A percentile compares a stretch with the other conserved stretches of the same genome.
These are phyloP conservation scores for Saxophila tyrrhenica DNA, from an alignment of 495 filamentous ascomycete species.

Conservation along the genomic window DNA sequence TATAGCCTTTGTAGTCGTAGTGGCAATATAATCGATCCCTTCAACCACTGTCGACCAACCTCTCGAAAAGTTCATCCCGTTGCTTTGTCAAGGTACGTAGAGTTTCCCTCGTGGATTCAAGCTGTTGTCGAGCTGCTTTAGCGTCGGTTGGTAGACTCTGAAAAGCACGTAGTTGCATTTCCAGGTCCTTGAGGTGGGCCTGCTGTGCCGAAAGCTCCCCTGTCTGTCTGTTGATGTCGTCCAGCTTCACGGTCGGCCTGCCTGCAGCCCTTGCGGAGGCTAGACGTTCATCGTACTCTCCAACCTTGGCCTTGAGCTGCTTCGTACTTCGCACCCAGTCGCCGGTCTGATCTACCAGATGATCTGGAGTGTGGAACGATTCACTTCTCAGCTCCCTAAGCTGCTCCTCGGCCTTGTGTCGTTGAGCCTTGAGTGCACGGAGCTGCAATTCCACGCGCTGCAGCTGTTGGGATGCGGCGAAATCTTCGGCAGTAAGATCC, in stretches of 20 bases:
- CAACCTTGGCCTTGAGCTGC: constrained; percentile 43
- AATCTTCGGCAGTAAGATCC: constrained; percentile 4
- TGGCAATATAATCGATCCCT: not conserved
- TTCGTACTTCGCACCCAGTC: constrained; percentile 54
- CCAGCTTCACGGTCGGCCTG: constrained; percentile 33
- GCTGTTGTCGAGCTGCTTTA: constrained; percentile 51
- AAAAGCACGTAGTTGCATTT: constrained; percentile 47
- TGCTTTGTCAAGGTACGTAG: constrained; percentile 43
- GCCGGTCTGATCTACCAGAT: constrained; percentile 47
- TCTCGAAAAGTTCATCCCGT: constrained; percentile 61
- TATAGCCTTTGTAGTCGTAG: not conserved
- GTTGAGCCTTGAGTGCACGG: constrained; percentile 8
- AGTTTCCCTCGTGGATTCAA: constrained; percentile 52
- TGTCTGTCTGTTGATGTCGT: constrained; percentile 41
- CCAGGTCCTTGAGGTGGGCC: constrained; percentile 42
- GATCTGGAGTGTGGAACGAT: constrained; percentile 38
- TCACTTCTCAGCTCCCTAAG: constrained; percentile 23
- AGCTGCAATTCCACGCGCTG: constrained; percentile 7
- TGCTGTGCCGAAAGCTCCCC: constrained; percentile 41
- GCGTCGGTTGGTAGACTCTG: constrained; percentile 59
- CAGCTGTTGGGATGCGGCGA: constrained; percentile 7
- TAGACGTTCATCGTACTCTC: constrained; percentile 44
- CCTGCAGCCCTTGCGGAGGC: not conserved
- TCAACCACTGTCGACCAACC: constrained; percentile 23
- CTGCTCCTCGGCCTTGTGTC: constrained; percentile 26